Base-by-base conservation (phyloP, 495 filamentous ascomycete species). In the Viridothelium virens region DNA sequence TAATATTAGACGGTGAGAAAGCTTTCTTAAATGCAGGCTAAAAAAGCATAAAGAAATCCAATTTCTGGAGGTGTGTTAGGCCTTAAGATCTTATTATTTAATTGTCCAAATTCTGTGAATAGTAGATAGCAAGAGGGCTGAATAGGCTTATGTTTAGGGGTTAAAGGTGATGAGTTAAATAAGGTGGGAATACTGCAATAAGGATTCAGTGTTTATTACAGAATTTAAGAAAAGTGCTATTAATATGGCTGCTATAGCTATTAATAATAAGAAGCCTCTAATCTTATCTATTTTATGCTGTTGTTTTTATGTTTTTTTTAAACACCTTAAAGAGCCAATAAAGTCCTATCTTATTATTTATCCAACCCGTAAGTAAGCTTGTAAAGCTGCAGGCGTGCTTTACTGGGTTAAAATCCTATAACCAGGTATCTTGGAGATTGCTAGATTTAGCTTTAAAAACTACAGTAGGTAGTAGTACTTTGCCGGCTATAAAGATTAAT, bases 81-180 rank as follows among this genome's bases (percentile, higher is more conserved):
- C 46, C 46, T 2, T 53, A 31, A 10, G 10, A 63, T 16, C 34
- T 25, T 63, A 10, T 6, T 16, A 63, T 7, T 2, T 1, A 44
- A 63, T 44, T 50, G 46, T 63, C 59, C 6, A 66, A 33, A 31
- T 64, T 38, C 36, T 69, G 9, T 25, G 4, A 9, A 56, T 69
- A 68, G 1, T 56, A 46, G 10, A 4, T 34, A 38, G 69, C 63
- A 25, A 71, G 41, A 2, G 67, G 69, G 6, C 63, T 2, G 33
- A 71, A 71, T 33, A 71, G 41, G 56, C 39, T 38, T 6, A 72
- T 61, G 65, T 72, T 63, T 25, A 72, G 66, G 12, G 64, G 66
- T 63, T 72, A 64, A 16, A 72, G 61, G 14, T 34, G 64, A 61
- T 73, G 64, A 46, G 67, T 73, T 50, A 56, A 66, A 66, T 73